Evolutionary conservation across 1,284 basidiomycete genomes (phyloP).

Genomic region (Athelia psychrophila): DNA sequence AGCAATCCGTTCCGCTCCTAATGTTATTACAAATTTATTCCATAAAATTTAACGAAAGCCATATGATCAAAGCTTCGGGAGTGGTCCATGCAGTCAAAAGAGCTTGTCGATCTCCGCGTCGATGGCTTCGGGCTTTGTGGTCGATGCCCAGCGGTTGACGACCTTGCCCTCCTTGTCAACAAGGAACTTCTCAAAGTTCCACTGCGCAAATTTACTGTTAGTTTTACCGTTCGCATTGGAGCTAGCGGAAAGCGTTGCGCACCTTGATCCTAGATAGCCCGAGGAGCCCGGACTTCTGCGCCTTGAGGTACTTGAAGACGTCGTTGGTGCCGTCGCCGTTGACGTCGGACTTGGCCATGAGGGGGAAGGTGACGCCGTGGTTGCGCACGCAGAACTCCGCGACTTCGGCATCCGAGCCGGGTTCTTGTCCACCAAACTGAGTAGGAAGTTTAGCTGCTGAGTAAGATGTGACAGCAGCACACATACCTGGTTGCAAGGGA

Average conservation of each 20-base stretch:
- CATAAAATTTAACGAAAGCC: no score
- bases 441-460: not conserved
- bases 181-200: conserved; percentile 82
- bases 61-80: not conserved
- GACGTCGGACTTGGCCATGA: conserved; percentile 90
- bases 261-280: conserved; percentile 80
- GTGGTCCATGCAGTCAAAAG: conserved; percentile 21
- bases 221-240: not conserved
- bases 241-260: conserved; percentile 12
- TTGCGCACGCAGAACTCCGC: conserved; percentile 69
- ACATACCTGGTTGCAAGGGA: conserved; percentile 88
- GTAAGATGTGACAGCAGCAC: not conserved
- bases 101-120: conserved; percentile 66
- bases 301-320: conserved; percentile 86
- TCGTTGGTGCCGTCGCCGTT: conserved; percentile 81
- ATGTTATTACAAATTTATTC: no score
- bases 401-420: conserved; percentile 67
- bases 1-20: no score
- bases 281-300: conserved; percentile 69
- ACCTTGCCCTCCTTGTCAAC: conserved; percentile 72
- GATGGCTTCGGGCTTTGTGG: conserved; percentile 70
- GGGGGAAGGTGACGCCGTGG: conserved; percentile 81
- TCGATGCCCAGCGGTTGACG: conserved; percentile 76
- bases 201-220: conserved; percentile 35
- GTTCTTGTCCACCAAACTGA: conserved; percentile 78